phyloP scores from a whole-genome alignment of 2,329 filamentous ascomycete genomes.

The Penicillium psychrosexuale region DNA sequence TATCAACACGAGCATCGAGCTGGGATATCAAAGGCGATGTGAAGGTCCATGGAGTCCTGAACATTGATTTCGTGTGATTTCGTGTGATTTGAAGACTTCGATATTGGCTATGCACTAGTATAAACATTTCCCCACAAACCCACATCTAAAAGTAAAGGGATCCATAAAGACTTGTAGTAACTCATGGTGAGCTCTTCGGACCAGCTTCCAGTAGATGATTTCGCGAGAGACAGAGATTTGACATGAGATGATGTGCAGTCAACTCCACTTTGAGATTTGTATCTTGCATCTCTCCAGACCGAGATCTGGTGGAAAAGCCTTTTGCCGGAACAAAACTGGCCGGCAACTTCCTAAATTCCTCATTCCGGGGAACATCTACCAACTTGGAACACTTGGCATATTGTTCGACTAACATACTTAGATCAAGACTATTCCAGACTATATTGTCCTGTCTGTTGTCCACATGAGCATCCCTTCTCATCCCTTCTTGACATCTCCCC shows the following conservation, averaged over 20 bases:
- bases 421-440: background rate
- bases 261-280: background rate
- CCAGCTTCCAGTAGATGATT: too few relatives aligned
- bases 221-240: too few relatives aligned
- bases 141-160: too few relatives aligned
- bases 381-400: background rate
- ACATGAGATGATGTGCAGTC: background rate
- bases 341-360: background rate
- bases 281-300: too few relatives aligned
- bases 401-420: background rate
- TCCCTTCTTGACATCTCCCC: background rate
- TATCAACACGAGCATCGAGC: too few relatives aligned
- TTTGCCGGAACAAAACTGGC: background rate
- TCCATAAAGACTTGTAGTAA: background rate
- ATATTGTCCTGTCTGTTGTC: background rate
- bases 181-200: too few relatives aligned
- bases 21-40: too few relatives aligned
- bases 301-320: background rate
- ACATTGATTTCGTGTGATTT: too few relatives aligned
- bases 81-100: too few relatives aligned
- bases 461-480: background rate
- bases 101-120: too few relatives aligned
- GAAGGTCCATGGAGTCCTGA: too few relatives aligned
- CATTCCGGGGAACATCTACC: background rate
- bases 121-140: too few relatives aligned